Base-by-base conservation (phyloP, 306 rosid species). In the Vachellia collinsii region DNA sequence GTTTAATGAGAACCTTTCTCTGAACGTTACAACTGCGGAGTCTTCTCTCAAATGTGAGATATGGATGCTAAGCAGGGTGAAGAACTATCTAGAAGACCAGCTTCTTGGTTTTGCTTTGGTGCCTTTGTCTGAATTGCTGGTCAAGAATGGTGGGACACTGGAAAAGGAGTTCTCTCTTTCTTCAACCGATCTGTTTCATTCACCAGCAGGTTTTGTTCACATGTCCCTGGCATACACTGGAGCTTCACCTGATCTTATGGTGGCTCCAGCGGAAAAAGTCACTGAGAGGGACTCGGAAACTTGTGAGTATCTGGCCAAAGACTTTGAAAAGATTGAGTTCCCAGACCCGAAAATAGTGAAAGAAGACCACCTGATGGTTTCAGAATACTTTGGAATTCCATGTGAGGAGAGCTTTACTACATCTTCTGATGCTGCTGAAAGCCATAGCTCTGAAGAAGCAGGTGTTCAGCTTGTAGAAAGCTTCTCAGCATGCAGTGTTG, bases 1-100 rank as follows among this genome's bases (percentile, higher is more conserved):
- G 39, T 95, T 95, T 54, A 85, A 91, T 62, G 99, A 95, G 56
- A 89, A 85, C 72, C 91, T 95, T 23, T 85, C 79, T 16, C 87
- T 95, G 41, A 80, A 80, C 14, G 97, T 95, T 47, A 81, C 74
- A 65, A 82, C 92, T 0, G 80, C 88, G 22, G 97, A 90, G 9
- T 81, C 94, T 46, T 83, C 90, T 13, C 88, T 95, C 50, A 93
- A 92, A 81, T 95, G 99, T 69, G 99, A 95, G 90, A 87, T 95
- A 53, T 95, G 98, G 98, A 95, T 95, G 99, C 59, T 95, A 69
- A 95, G 99, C 59, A 88, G 99, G 88, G 99, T 95, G 61, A 90
- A 82, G 88, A 95, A 95, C 76, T 95, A 95, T 89, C 98, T 95
- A n/a, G 93, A 95, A 84, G 99, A 95, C 81, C 99, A 95, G 82